These are phyloP conservation scores for Ballota nigra DNA, from an alignment of 257 asterid species.

Conservation along the genomic window DNA sequence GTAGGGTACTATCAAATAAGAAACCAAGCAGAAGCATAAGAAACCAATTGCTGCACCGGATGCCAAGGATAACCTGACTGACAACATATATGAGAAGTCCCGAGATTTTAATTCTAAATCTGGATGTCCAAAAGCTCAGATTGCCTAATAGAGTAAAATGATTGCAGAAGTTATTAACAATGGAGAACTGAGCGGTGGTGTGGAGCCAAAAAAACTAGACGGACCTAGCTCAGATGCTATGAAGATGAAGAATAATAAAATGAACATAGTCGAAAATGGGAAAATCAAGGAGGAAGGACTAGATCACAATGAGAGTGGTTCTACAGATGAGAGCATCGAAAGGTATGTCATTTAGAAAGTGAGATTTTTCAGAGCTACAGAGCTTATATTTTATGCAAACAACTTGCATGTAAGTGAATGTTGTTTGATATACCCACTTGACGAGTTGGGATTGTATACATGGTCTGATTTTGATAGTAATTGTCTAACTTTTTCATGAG, in stretches of 20 bases:
- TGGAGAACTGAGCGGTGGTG: conserved; percentile 24
- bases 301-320: too few species aligned
- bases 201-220: conserved; percentile 22
- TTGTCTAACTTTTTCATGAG: background rate
- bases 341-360: conserved; percentile 37
- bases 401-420: background rate
- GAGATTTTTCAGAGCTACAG: background rate
- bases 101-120: conserved; percentile 15
- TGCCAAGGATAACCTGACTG: conserved; percentile 22
- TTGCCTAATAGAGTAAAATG: conserved; percentile 63
- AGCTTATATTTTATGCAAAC: background rate
- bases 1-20: conserved; percentile 78
- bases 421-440: background rate
- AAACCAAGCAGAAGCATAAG: conserved; percentile 77
- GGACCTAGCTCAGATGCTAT: conserved; percentile 25
- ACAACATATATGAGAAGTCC: conserved; percentile 12
- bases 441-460: background rate
- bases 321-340: conserved; percentile 18
- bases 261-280: conserved; percentile 34
- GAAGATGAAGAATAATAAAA: conserved; percentile 35
- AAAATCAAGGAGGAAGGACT: conserved; percentile 31
- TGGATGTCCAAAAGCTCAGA: conserved; percentile 26
- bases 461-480: conserved; percentile 1
- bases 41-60: conserved; percentile 42
- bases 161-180: conserved; percentile 23